Conservation (phyloP, 2,329 filamentous ascomycete species). For the Pseudogymnoascus sp. region DNA sequence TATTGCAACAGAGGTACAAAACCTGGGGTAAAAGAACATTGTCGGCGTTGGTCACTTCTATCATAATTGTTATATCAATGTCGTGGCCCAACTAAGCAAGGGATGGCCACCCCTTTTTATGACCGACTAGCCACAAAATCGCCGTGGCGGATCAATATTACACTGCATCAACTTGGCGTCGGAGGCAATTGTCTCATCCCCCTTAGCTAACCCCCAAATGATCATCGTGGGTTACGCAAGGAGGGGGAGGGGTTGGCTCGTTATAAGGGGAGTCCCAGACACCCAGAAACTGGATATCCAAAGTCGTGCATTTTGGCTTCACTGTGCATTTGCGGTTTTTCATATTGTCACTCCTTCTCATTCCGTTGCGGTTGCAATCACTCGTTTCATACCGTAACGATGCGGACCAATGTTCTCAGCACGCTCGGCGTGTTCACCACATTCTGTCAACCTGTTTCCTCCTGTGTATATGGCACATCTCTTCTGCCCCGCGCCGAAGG, state of each 20-base stretch:
- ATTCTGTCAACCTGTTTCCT: not conserved
- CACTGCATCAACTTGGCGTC: not conserved
- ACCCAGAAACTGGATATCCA: not conserved
- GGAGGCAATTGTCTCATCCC: not conserved
- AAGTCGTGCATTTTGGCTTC: not conserved
- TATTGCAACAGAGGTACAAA: not conserved
- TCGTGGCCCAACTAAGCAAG: not conserved
- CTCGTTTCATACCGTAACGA: not conserved
- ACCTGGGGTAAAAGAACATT: not conserved
- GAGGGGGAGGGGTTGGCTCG: not conserved
- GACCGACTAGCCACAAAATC: not conserved
- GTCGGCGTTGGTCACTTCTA: not conserved
- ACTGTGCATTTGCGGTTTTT: not conserved
- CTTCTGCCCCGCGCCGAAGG: not conserved
- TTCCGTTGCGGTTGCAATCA: not conserved
- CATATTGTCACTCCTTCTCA: not conserved
- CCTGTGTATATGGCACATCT: not conserved
- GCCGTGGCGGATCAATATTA: not conserved
- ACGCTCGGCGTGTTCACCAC: constrained; percentile 3
- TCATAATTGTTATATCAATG: not conserved
- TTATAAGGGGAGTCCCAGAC: constrained; percentile 1
- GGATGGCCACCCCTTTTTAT: not conserved
- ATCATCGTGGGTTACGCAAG: not conserved
- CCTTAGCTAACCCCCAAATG: not conserved
- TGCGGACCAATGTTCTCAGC: not conserved